Evolutionary conservation across 148 eudicot genomes (phyloP), one percentile per base, ranked within the genome.

Genomic region (Suaeda aralocaspica): DNA sequence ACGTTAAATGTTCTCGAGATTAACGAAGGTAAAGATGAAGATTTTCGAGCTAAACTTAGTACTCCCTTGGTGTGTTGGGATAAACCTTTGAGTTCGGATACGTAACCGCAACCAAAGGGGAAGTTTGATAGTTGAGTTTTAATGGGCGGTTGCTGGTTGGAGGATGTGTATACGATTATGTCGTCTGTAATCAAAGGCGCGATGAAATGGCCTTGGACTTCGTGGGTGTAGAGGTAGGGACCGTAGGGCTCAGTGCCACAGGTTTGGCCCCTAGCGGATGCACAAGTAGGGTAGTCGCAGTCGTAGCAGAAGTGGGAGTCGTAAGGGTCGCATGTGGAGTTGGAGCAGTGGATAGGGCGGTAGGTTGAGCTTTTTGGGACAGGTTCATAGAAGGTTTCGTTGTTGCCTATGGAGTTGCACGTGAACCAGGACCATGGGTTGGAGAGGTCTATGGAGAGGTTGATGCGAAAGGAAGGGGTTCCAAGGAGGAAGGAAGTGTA

Each of bases 351-450:
- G 6, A 77, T 45, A 9, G 75, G 72, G n/a, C 41, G 61, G 53
- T 71, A 77, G 0, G 72, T 49, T 0, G 61, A 58, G 68, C 80
- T 72, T 0, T 77, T 71, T 0, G 80, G 76, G 63, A 58, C 42
- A 61, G 74, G 57, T 33, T 56, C 22, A 64, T 73, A 72, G 63
- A 59, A 28, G 3, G 83, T 45, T 1, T 63, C 28, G 64, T 68
- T 80, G 71, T 52, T 46, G 15, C 83, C 80, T 31, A 80, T 64
- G 15, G 57, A 31, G 62, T 72, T 59, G 41, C 83, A 80, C 4
- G 80, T 72, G 77, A 72, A 72, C 83, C 83, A 80, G 0, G 80
- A 68, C 77, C 76, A 80, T 2, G 76, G 76, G 72, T 76, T 80
- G 57, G 74, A 65, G 31, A 68, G 59, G 22, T 80, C 80, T 2